Conservation (phyloP, 495 filamentous ascomycete genomes). For the Schizothecium vesticola region DNA sequence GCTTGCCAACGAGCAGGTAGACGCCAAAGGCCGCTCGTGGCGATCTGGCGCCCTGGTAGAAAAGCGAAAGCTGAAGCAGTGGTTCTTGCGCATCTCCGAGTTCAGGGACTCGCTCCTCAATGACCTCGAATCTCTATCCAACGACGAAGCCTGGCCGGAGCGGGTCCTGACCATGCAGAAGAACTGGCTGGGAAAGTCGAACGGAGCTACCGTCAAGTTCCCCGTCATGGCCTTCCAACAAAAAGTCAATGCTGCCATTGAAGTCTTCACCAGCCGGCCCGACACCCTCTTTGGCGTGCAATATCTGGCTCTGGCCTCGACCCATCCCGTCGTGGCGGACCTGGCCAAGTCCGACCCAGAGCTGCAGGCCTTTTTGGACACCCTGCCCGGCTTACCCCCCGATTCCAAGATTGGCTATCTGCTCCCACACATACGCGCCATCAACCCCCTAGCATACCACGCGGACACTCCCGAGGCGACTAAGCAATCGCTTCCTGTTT, state of each 20-base stretch:
- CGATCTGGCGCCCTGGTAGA: slow-evolving; percentile 82
- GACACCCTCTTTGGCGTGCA: slow-evolving; percentile 83
- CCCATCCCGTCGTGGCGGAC: slow-evolving; percentile 63
- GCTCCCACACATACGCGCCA: slow-evolving; percentile 54
- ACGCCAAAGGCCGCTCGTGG: slow-evolving; percentile 78
- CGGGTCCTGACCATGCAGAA: slow-evolving; percentile 76
- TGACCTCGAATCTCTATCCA: slow-evolving; percentile 61
- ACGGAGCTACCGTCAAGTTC: slow-evolving; percentile 68
- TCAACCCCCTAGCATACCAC: slow-evolving; percentile 61
- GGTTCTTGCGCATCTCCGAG: slow-evolving; percentile 80
- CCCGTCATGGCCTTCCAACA: slow-evolving; percentile 41
- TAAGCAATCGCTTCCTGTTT: slow-evolving; percentile 61
- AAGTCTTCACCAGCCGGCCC: slow-evolving; percentile 76
- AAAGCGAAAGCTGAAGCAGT: slow-evolving; percentile 73
- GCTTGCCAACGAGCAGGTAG: slow-evolving; percentile 87
- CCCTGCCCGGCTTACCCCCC: slow-evolving; percentile 53
- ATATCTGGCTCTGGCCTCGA: slow-evolving; percentile 71
- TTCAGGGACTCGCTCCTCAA: slow-evolving; percentile 69
- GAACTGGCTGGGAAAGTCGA: slow-evolving; percentile 82
- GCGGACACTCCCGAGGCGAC: slow-evolving; percentile 44
- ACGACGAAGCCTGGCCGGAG: slow-evolving; percentile 69
- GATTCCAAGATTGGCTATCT: slow-evolving; percentile 73
- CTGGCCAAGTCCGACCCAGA: slow-evolving; percentile 53
- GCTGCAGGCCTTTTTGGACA: slow-evolving; percentile 62
- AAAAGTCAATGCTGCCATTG: slow-evolving; percentile 42